phyloP scores from a whole-genome alignment of 2,329 filamentous ascomycete species.

The Penicillium verrucosum region DNA sequence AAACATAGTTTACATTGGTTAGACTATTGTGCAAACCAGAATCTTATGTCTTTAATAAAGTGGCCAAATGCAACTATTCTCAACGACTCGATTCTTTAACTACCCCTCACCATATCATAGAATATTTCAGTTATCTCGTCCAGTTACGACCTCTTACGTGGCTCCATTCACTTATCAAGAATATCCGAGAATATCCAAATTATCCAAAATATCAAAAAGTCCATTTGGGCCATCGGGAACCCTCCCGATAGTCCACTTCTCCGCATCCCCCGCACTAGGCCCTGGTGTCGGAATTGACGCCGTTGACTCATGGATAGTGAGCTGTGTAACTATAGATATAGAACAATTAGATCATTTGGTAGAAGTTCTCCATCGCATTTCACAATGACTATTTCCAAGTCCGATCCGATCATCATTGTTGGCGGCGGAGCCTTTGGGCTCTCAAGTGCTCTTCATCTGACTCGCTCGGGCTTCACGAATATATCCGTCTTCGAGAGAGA shows the following conservation, averaged over 20 bases:
- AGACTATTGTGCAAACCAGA: background rate
- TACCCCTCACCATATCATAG: background rate
- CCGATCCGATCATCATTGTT: slow-evolving; percentile 33
- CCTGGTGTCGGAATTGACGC: background rate
- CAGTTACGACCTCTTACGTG: background rate
- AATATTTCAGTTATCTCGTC: background rate
- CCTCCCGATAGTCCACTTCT: slow-evolving; percentile 11
- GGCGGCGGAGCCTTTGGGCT: slow-evolving; percentile 53
- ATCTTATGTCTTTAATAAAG: background rate
- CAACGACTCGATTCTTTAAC: background rate
- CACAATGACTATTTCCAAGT: slow-evolving; percentile 19
- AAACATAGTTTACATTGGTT: background rate
- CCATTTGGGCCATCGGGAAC: slow-evolving; percentile 6
- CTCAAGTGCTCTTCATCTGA: slow-evolving; percentile 49
- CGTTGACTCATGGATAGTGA: background rate
- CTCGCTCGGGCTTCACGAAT: slow-evolving; percentile 44
- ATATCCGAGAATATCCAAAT: background rate
- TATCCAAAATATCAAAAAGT: background rate
- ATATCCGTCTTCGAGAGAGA: slow-evolving; percentile 50
- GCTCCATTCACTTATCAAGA: background rate
- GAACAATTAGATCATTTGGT: background rate
- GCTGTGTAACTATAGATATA: slow-evolving; percentile 9
- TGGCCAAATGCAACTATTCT: background rate
- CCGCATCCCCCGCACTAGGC: slow-evolving; percentile 1
- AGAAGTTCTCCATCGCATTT: background rate